phyloP scores from a whole-genome alignment of 305 asterid species.

The Nicotiana rustica region DNA sequence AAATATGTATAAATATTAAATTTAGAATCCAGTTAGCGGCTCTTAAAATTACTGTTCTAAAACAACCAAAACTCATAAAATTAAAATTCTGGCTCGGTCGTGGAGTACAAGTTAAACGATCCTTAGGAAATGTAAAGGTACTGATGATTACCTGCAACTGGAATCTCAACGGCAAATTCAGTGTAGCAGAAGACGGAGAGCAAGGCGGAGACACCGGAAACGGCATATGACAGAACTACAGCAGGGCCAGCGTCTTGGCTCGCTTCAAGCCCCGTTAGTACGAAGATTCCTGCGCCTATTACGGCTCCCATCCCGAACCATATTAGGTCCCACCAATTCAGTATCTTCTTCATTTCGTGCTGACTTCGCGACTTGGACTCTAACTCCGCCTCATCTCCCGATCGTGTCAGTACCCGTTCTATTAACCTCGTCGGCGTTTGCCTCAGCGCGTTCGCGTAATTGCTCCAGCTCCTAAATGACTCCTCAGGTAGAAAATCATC shows the following conservation, averaged over 20 bases:
- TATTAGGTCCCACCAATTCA: conserved; percentile 74
- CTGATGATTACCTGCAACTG: conserved; percentile 40
- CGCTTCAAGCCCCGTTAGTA: conserved; percentile 47
- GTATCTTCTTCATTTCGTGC: conserved; percentile 74
- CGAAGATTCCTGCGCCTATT: conserved; percentile 53
- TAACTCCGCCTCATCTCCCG: conserved; percentile 59
- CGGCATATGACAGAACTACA: conserved; percentile 41
- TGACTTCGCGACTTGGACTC: conserved; percentile 67
- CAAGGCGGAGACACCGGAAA: conserved; percentile 46
- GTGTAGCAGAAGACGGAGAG: conserved; percentile 52
- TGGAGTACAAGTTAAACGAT: no score
- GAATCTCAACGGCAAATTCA: conserved; percentile 49
- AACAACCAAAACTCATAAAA: no score
- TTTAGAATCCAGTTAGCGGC: no score
- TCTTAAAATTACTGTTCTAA: no score
- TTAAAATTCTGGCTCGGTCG: no score
- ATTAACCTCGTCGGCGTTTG: conserved; percentile 61
- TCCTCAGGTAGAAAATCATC: conserved; percentile 91
- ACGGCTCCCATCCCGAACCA: conserved; percentile 51
- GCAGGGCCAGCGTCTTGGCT: conserved; percentile 41
- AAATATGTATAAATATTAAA: no score
- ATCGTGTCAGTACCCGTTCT: conserved; percentile 69
- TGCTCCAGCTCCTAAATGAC: conserved; percentile 79
- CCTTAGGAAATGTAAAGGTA: neutral
- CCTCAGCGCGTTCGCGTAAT: conserved; percentile 58